phyloP scores from a whole-genome alignment of 2,329 filamentous ascomycete genomes.

The Purpureocillium lavendulum region DNA sequence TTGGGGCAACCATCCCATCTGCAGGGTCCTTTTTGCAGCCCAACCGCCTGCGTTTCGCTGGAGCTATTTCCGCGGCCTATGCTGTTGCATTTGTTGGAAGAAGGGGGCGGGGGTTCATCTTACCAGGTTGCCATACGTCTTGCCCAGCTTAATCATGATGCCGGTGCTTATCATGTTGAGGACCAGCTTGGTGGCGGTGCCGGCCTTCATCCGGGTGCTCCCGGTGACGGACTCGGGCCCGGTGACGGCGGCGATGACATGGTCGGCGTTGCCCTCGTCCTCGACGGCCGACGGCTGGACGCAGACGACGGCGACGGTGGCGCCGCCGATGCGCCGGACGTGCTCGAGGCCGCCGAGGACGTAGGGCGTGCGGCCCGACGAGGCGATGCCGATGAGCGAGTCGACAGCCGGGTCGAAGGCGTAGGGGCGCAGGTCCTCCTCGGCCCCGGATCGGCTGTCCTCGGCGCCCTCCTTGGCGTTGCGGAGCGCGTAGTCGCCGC shows the following conservation, averaged over 20 bases:
- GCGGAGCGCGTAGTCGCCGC: conserved; percentile 30
- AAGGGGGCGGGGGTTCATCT: too few species aligned
- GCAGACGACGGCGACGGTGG: conserved; percentile 29
- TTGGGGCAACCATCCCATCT: too few species aligned
- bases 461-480: conserved; percentile 32
- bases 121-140: conserved; percentile 33
- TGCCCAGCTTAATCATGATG: conserved; percentile 29
- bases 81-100: too few species aligned
- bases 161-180: conserved; percentile 32
- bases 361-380: conserved; percentile 33
- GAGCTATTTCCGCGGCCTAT: too few species aligned
- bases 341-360: conserved; percentile 23
- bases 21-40: too few species aligned
- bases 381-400: conserved; percentile 31
- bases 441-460: conserved; percentile 22
- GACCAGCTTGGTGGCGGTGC: conserved; percentile 35
- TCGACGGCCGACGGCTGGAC: conserved; percentile 18
- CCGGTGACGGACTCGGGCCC: conserved; percentile 35
- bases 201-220: conserved; percentile 35
- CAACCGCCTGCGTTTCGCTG: too few species aligned
- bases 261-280: conserved; percentile 12
- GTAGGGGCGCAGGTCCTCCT: conserved; percentile 19
- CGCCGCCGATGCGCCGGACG: conserved; percentile 23
- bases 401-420: conserved; percentile 21
- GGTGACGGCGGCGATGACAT: conserved; percentile 27